Conservation (phyloP, 495 filamentous ascomycete species). For the Barbatosphaeria neglecta region DNA sequence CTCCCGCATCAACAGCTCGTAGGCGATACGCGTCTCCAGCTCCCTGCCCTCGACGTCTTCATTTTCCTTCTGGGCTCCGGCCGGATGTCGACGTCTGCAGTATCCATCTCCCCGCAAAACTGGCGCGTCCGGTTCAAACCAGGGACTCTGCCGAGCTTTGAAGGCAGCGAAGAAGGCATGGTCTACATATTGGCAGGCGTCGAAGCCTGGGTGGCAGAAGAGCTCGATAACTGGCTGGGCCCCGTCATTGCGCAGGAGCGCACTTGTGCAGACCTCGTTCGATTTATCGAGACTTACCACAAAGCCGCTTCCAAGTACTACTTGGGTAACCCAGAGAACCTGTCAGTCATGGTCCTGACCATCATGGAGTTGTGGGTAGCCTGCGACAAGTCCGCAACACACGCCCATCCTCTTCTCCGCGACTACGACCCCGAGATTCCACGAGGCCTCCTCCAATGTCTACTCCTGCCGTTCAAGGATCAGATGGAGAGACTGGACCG, state of each 20-base stretch:
- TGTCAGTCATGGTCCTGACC: constrained; percentile 49
- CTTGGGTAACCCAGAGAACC: constrained; percentile 30
- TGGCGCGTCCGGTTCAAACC: not conserved
- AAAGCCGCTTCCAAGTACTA: constrained; percentile 18
- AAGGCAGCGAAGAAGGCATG: not conserved
- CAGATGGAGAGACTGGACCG: constrained; percentile 39
- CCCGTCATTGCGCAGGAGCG: not conserved
- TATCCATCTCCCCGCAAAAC: too few relatives aligned
- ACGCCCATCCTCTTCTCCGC: constrained; percentile 24
- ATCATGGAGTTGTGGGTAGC: constrained; percentile 54
- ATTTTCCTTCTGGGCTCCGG: too few relatives aligned
- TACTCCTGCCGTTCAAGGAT: constrained; percentile 34
- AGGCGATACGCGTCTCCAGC: too few relatives aligned
- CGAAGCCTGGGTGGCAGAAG: constrained; percentile 9
- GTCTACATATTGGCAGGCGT: constrained; percentile 1
- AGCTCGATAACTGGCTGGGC: constrained; percentile 1
- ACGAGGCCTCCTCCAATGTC: constrained; percentile 23
- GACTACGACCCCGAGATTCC: constrained; percentile 43
- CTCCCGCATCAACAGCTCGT: not conserved
- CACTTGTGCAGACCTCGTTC: constrained; percentile 5
- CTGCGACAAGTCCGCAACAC: constrained; percentile 39
- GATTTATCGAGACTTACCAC: constrained; percentile 13
- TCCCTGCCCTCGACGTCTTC: too few relatives aligned
- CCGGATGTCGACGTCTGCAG: too few relatives aligned
- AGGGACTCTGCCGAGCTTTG: not conserved